Base-by-base conservation (phyloP, 306 rosid genomes). In the Pyrus betulifolia region DNA sequence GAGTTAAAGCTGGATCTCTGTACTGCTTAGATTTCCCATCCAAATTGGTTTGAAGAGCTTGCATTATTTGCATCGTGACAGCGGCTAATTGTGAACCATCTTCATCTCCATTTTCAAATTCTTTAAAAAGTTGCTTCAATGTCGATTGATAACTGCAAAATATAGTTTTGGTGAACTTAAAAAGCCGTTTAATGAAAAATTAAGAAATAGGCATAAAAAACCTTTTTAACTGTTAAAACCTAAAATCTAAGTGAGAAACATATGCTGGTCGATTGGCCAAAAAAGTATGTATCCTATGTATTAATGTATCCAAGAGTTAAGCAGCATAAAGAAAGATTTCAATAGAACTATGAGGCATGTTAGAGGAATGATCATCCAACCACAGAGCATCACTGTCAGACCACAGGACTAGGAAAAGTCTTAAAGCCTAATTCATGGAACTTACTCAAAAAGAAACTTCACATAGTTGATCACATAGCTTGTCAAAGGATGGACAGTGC, bases 401-500 rank as follows among this genome's bases (percentile, higher is more conserved):
- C 27, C 67, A 11, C 17, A 63, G 21, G 55, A 31, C 13, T 14
- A 57, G 57, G 46, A 42, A 45, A 35, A 12, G 42, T 17, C n/a
- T 45, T 61, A 80, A 68, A 38, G 79, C 77, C 67, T 2, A 65
- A 69, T 35, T 28, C 44, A 63, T 75, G 45, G 44, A 78, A 88
- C 99, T 89, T 91, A 95, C 97, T 95, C 99, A 57, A 92, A 95
- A 60, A 95, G 89, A 88, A 95, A 91, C 84, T 92, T 95, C 81
- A 95, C 99, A 68, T 92, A 92, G 85, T 95, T 92, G 79, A 95
- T 92, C 72, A 95, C 97, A 69, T 95, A 90, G 88, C 99, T 95
- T 67, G 99, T 95, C 86, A 95, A 80, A 80, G 99, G 97, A 86
- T 95, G 99, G 23, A 92, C 97, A 66, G 99, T 92, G 84, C 97